Conservation (phyloP, 2,329 filamentous ascomycete genomes). For the Neofusicoccum sp. region DNA sequence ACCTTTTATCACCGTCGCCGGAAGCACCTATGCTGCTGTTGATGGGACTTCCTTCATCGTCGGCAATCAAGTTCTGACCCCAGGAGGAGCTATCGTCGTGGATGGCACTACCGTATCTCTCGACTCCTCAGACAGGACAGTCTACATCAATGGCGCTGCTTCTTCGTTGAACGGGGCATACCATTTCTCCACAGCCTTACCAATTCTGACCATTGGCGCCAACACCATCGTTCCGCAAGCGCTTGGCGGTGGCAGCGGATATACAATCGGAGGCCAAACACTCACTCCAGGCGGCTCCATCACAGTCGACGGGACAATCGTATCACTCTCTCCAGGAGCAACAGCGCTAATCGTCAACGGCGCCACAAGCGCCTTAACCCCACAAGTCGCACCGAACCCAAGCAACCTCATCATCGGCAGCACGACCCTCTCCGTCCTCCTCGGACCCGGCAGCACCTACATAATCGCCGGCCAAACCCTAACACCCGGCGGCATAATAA, state of each 20-base stretch:
- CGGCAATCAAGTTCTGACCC: conserved; percentile 28
- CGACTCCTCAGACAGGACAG: conserved; percentile 13
- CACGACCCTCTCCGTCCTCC: conserved; percentile 21
- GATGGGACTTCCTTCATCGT: conserved; percentile 17
- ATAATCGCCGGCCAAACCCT: conserved; percentile 41
- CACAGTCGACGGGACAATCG: conserved; percentile 23
- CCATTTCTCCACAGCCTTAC: conserved; percentile 20
- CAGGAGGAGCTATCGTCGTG: conserved; percentile 25
- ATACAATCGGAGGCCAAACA: conserved; percentile 20
- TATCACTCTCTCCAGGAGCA: conserved; percentile 25
- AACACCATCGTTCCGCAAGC: conserved; percentile 1
- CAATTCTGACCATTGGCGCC: conserved; percentile 24
- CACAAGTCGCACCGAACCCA: conserved; percentile 26
- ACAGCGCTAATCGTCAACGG: conserved; percentile 35
- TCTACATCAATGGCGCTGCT: conserved; percentile 21
- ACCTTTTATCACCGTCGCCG: conserved; percentile 21
- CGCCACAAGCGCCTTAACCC: conserved; percentile 19
- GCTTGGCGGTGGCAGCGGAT: neutral
- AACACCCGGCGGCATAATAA: conserved; percentile 34
- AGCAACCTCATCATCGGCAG: conserved; percentile 35
- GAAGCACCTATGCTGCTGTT: conserved; percentile 10
- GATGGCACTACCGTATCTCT: conserved; percentile 21
- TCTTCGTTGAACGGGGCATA: neutral
- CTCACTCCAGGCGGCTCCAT: conserved; percentile 27
- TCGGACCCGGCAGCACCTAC: conserved; percentile 26